Conservation (phyloP, 2,329 filamentous ascomycete species). For the Lomentospora prolificans region DNA sequence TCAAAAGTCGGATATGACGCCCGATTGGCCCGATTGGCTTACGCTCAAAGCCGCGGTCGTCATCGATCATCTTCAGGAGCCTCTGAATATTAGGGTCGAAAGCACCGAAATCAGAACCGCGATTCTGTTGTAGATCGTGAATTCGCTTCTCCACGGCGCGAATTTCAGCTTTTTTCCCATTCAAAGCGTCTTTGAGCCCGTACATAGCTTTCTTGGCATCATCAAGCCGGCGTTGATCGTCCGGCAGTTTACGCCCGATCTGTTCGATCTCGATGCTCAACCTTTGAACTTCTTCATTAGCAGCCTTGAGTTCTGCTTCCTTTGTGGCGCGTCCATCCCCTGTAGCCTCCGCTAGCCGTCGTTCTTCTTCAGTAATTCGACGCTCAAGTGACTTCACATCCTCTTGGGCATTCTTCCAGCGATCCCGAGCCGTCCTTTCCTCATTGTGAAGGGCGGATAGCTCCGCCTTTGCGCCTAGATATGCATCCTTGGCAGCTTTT, state of each 20-base stretch:
- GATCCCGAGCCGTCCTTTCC: slow-evolving; percentile 54
- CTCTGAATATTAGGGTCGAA: slow-evolving; percentile 54
- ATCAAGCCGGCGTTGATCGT: neutral
- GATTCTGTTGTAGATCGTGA: slow-evolving; percentile 17
- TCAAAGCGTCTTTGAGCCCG: neutral
- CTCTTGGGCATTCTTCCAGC: slow-evolving; percentile 42
- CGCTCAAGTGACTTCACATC: slow-evolving; percentile 34
- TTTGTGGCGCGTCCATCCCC: slow-evolving; percentile 60
- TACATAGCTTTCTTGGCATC: slow-evolving; percentile 2
- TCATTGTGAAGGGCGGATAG: slow-evolving; percentile 47
- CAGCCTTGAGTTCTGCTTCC: slow-evolving; percentile 36
- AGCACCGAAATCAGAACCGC: slow-evolving; percentile 50
- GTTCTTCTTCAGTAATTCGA: slow-evolving; percentile 45
- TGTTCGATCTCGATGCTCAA: slow-evolving; percentile 18
- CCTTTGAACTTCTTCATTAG: slow-evolving; percentile 30
- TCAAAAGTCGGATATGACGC: slow-evolving; percentile 61
- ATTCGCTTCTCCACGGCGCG: slow-evolving; percentile 16
- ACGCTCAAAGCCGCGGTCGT: slow-evolving; percentile 57
- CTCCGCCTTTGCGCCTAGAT: slow-evolving; percentile 42
- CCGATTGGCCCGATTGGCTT: slow-evolving; percentile 81
- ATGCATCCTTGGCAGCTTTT: slow-evolving; percentile 30
- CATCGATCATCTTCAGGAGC: slow-evolving; percentile 58
- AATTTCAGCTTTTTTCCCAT: slow-evolving; percentile 15
- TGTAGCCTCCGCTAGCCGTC: slow-evolving; percentile 55
- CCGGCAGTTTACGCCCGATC: neutral